Base-by-base conservation (phyloP, 2,329 filamentous ascomycete species). In the Curvularia verruculosa region DNA sequence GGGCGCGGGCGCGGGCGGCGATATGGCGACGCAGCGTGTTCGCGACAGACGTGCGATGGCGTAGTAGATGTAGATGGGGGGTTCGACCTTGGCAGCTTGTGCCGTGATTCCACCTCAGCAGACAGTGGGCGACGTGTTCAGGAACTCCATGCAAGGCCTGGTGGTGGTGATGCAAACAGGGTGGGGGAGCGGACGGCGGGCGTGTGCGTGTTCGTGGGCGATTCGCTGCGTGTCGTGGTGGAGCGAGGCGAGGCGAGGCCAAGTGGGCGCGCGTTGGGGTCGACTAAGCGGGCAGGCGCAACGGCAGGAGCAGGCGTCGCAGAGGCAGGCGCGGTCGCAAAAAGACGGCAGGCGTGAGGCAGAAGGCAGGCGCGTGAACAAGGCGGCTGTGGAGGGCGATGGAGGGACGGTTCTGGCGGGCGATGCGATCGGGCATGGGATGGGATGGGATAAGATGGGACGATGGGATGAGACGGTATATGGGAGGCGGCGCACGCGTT, bases 111-210 rank as follows among this genome's bases (percentile, higher is more conserved):
- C 65, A 65, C 70, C 69, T 74, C 71, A 75, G 60, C 70, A 70
- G 70, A 66, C 73, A 66, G 69, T 62, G 60, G 64, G 60, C 59
- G 61, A 52, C 34, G 61, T 64, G 50, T 54, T 57, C 49, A 39
- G 54, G 58, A 59, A 54, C 70, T 74, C 73, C 73, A 75, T 75
- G 63, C 73, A 75, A 69, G 69, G 71, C 66, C 66, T 65, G 60
- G 44, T 44, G 61, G 54, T 54, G 29, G 12, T 31, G 55, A 19
- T 56, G 56, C 41, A 52, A 51, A 54, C 36, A 47, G 49, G 47
- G 53, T 55, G 52, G 52, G 54, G 50, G 58, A 51, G 53, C 55
- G 49, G 58, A 54, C 51, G 61, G 54, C 56, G 46, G 52, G 52
- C 56, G 63, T 52, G 49, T 59, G 57, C 65, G 66, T 66, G 63